Conservation (phyloP, 2,329 filamentous ascomycete species). For the Cladosporium sp. region DNA sequence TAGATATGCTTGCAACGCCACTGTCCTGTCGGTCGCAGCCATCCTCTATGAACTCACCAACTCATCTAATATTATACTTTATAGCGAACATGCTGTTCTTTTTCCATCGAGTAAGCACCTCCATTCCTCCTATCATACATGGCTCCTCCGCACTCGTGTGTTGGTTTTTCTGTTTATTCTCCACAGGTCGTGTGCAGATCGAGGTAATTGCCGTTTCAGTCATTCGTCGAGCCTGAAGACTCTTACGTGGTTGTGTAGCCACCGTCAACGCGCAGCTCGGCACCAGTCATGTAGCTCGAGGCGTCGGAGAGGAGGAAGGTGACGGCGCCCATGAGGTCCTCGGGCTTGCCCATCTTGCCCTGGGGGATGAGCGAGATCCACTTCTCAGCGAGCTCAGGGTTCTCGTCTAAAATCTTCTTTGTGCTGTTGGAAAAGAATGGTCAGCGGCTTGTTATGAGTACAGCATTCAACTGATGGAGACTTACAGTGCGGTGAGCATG, state of each 20-base stretch:
- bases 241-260: slow-evolving; percentile 43
- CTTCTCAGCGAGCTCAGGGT: slow-evolving; percentile 82
- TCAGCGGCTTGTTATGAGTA: neutral
- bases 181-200: neutral
- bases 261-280: slow-evolving; percentile 46
- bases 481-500: slow-evolving; percentile 91
- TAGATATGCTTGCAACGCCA: neutral
- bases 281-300: slow-evolving; percentile 66
- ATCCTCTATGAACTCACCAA: neutral
- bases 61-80: neutral
- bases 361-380: slow-evolving; percentile 92
- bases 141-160: neutral
- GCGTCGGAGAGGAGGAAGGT: slow-evolving; percentile 83
- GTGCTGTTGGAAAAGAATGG: slow-evolving; percentile 56
- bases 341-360: slow-evolving; percentile 88
- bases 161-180: neutral
- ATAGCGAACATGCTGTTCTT: neutral
- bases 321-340: slow-evolving; percentile 91
- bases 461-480: slow-evolving; percentile 22
- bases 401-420: slow-evolving; percentile 90
- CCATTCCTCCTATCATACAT: neutral
- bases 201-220: neutral
- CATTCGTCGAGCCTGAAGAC: neutral
- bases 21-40: neutral
- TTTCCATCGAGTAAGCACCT: neutral